Evolutionary conservation across 805 yeast species (phyloP).

Genomic region (Yarrowia deformans): DNA sequence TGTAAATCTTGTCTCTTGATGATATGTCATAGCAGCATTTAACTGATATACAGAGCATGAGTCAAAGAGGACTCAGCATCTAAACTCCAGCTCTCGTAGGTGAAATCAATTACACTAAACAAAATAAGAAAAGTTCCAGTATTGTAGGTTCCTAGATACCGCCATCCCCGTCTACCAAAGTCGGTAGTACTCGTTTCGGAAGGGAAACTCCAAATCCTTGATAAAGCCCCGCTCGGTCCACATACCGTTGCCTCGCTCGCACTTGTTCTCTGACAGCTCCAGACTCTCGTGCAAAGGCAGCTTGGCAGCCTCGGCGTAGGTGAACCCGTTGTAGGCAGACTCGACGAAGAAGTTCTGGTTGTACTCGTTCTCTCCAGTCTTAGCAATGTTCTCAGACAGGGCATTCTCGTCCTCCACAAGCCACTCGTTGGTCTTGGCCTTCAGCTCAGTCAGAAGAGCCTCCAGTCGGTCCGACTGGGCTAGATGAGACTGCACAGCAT

Average conservation of each 20-base stretch:
- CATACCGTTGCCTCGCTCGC: conserved; percentile 25
- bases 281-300: conserved; percentile 10
- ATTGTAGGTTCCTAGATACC: too few species aligned
- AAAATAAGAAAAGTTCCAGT: neutral
- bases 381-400: conserved; percentile 25
- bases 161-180: neutral
- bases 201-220: conserved; percentile 26
- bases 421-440: conserved; percentile 17
- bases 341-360: conserved; percentile 33
- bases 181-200: conserved; percentile 28
- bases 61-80: too few species aligned
- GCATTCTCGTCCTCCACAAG: conserved; percentile 9
- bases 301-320: conserved; percentile 10
- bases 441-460: neutral
- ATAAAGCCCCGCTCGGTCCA: conserved; percentile 21
- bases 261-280: conserved; percentile 18
- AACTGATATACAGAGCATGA: too few species aligned
- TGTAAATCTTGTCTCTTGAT: too few species aligned
- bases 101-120: neutral
- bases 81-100: too few species aligned
- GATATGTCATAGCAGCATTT: too few species aligned
- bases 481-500: conserved; percentile 11
- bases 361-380: conserved; percentile 31
- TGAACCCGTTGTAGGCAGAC: conserved; percentile 23
- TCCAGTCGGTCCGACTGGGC: neutral